Conservation (phyloP, 352 stramenopile species). For the Phytopythium mirpurense region DNA sequence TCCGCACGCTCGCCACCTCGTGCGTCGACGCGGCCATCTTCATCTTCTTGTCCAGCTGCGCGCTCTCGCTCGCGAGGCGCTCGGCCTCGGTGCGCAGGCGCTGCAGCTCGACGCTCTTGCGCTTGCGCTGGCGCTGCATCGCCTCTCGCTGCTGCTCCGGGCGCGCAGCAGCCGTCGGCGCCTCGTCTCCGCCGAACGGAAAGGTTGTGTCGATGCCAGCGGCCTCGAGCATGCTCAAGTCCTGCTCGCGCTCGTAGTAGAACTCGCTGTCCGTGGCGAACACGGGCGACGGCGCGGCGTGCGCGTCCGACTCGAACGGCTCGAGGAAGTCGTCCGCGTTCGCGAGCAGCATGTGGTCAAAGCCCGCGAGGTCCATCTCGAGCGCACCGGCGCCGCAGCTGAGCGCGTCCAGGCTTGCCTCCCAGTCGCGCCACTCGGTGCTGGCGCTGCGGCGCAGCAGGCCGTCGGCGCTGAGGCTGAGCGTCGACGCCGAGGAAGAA, state of each 20-base stretch:
- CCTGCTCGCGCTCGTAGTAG: conserved; percentile 24
- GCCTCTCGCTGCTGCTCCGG: conserved; percentile 8
- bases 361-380: conserved; percentile 48
- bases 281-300: conserved; percentile 21
- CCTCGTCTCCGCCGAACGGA: conserved; percentile 26
- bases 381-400: conserved; percentile 18
- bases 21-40: conserved; percentile 23
- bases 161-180: conserved; percentile 27
- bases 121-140: conserved; percentile 40
- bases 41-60: conserved; percentile 29
- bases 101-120: conserved; percentile 44
- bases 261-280: conserved; percentile 17
- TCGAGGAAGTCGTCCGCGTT: conserved; percentile 61
- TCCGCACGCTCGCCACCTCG: conserved; percentile 15
- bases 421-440: conserved; percentile 36
- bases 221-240: conserved; percentile 16
- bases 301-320: conserved; percentile 24
- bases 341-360: conserved; percentile 58
- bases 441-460: conserved; percentile 24
- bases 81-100: conserved; percentile 15
- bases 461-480: background rate
- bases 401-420: conserved; percentile 25
- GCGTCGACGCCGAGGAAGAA: conserved; percentile 8
- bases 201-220: conserved; percentile 30
- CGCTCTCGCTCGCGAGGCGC: conserved; percentile 10